Base-by-base conservation (phyloP, 2,329 filamentous ascomycete species). In the Coccinonectria pachysandricola region DNA sequence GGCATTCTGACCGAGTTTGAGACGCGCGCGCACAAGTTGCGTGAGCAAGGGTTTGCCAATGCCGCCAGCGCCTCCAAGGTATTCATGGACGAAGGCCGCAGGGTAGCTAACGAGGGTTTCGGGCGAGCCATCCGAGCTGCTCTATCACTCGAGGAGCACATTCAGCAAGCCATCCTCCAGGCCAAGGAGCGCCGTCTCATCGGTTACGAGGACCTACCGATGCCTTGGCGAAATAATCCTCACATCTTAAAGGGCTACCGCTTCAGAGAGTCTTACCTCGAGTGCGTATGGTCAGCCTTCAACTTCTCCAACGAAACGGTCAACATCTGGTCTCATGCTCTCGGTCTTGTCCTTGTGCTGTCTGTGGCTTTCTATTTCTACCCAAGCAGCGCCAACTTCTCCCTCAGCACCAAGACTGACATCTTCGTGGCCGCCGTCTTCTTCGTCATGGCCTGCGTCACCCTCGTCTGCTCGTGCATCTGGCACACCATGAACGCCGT, bases 401-500 rank as follows among this genome's bases (percentile, higher is more conserved):
- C 73, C 23, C 65, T 84, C 35, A 92, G 84, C 55, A 85, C 82
- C 32, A 92, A 85, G 28, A 74, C 81, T 24, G 91, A 98, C 51
- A 74, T 96, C 33, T 71, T 91, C 48, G 86, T 98, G 36, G 87
- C 88, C 1, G 86, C 82, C 12, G 71, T 92, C 40, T 98, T 98
- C 68, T 95, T 98, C 63, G 83, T 93, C 49, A 91, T 88, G 24
- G 91, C 91, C 23, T 86, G 79, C 64, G 86, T 96, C 56, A 96
- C 88, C 48, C 72, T 98, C 29, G 75, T 88, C 50, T 98, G 91
- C 75, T 92, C 82, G 36, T 88, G 80, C 37, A 76, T 96, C 49
- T 98, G 91, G 91, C 91, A 98, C 61, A 95, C 91, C 14, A 96
- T 98, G 86, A 94, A 88, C 61, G 85, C 84, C 45, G 92, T 96